phyloP scores from a whole-genome alignment of 2,329 filamentous ascomycete species.

The Onygenales sp. region DNA sequence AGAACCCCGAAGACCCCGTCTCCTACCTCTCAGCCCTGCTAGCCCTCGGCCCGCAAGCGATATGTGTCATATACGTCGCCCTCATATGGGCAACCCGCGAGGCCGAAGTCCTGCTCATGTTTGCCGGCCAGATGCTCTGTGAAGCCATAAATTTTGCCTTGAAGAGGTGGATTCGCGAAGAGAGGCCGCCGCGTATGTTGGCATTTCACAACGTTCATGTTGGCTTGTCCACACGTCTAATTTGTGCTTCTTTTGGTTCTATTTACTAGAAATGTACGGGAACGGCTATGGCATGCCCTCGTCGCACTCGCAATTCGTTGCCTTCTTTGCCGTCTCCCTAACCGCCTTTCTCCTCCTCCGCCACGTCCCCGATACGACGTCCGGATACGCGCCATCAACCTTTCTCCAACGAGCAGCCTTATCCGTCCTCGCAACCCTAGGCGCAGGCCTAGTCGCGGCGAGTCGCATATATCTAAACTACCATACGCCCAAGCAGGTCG shows the following conservation, averaged over 20 bases:
- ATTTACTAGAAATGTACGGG: conserved; percentile 40
- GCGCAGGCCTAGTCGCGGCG: conserved; percentile 62
- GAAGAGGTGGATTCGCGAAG: conserved; percentile 86
- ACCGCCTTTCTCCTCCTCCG: conserved; percentile 75
- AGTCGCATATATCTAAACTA: conserved; percentile 89
- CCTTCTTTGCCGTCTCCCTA: conserved; percentile 81
- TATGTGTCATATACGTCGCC: conserved; percentile 83
- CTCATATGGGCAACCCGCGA: conserved; percentile 88
- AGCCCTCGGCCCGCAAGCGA: conserved; percentile 81
- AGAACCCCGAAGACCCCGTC: conserved; percentile 78
- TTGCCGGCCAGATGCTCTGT: conserved; percentile 81
- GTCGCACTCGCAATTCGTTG: conserved; percentile 89
- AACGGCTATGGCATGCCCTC: conserved; percentile 98
- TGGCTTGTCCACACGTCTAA: not conserved
- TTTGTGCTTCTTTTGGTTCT: not conserved
- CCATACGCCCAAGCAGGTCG: conserved; percentile 78
- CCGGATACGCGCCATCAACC: conserved; percentile 27
- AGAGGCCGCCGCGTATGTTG: conserved; percentile 65
- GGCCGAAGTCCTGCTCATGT: conserved; percentile 79
- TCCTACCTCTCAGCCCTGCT: conserved; percentile 90
- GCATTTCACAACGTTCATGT: not conserved
- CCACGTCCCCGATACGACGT: conserved; percentile 48
- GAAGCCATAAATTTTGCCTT: conserved; percentile 83
- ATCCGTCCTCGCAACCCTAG: conserved; percentile 47
- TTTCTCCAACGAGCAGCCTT: conserved; percentile 49